Base-by-base conservation (phyloP, 306 rosid species). In the Lupinus albus region DNA sequence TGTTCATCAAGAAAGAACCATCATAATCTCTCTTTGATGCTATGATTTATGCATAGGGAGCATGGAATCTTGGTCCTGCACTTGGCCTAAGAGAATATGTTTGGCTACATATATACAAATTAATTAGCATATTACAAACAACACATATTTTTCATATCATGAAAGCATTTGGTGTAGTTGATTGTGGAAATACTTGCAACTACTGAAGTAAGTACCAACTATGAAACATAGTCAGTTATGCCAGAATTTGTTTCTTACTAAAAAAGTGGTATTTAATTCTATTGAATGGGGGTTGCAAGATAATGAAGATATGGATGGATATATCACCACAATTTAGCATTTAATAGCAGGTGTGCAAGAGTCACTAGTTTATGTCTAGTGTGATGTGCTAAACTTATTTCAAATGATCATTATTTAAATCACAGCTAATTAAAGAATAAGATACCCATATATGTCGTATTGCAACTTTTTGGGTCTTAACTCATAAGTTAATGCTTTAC, bases 241-340 rank as follows among this genome's bases (percentile, higher is more conserved):
- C 38, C 35, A 0, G n/a, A 52, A 36, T 36, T 67, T 54, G 62
- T 41, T 36, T 52, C 21, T 8, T 8, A 58, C 15, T 2, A 21
- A 50, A 36, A 68, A 69, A 42, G 12, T 13, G 55, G 13, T 54
- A 57, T 47, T 61, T 32, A 70, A 70, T 42, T 55, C 47, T 8
- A 41, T 54, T 3, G 11, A 7, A 18, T 53, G 53, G 52, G 13
- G 63, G 63, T 54, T 53, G 64, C 14, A 68, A 54, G 6, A 54
- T n/a, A 11, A 50, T 16, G 33, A 50, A 50, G 47, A 35, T 33
- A 15, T 15, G 33, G 11, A 15, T 15, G 33, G 11, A 33, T 5
- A 33, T 33, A 45, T 64, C 12, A 13, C n/a, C 35, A 52, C 61
- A 39, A 39, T 39, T 44, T 30, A 30, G 9, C 68, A 49, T 51